A percentile compares a stretch with the other conserved stretches of the same genome.
phyloP scores from a whole-genome alignment of 768 basidiomycete genomes.

The Boletus speciosus region DNA sequence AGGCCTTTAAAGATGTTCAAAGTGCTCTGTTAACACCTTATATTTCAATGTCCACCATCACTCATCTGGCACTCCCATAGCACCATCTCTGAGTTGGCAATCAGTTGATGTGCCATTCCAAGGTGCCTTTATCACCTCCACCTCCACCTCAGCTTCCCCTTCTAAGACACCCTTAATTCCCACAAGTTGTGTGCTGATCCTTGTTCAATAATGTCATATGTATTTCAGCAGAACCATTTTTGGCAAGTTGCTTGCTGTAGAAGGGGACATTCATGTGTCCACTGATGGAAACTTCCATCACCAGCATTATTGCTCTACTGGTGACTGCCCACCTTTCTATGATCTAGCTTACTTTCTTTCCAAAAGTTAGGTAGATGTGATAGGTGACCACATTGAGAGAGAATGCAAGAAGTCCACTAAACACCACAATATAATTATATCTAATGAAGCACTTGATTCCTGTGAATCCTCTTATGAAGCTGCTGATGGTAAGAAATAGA shows the following conservation, averaged over 20 bases:
- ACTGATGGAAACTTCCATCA: slow-evolving; percentile 8
- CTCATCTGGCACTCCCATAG: too few relatives aligned
- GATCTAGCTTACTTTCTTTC: slow-evolving; percentile 32
- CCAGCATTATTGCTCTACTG: background rate
- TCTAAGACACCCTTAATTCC: too few relatives aligned
- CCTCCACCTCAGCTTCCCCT: too few relatives aligned
- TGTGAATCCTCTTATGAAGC: slow-evolving; percentile 28
- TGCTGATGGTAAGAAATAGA: slow-evolving; percentile 2
- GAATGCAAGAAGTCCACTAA: slow-evolving; percentile 17
- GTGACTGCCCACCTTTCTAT: background rate
- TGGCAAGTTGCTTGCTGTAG: background rate
- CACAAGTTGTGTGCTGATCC: background rate
- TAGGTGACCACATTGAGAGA: slow-evolving; percentile 28
- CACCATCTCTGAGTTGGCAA: too few relatives aligned
- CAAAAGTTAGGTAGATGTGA: slow-evolving; percentile 32
- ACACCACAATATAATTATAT: slow-evolving; percentile 13
- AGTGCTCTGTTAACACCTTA: too few relatives aligned
- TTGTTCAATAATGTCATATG: background rate
- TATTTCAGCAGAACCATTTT: background rate
- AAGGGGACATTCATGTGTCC: background rate
- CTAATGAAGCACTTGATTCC: slow-evolving; percentile 33
- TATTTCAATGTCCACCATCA: too few relatives aligned
- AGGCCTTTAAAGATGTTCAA: too few relatives aligned
- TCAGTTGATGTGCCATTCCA: too few relatives aligned
- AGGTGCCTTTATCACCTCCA: too few relatives aligned